phyloP scores from a whole-genome alignment of 495 filamentous ascomycete species.

The Astrocystis sublimbata region DNA sequence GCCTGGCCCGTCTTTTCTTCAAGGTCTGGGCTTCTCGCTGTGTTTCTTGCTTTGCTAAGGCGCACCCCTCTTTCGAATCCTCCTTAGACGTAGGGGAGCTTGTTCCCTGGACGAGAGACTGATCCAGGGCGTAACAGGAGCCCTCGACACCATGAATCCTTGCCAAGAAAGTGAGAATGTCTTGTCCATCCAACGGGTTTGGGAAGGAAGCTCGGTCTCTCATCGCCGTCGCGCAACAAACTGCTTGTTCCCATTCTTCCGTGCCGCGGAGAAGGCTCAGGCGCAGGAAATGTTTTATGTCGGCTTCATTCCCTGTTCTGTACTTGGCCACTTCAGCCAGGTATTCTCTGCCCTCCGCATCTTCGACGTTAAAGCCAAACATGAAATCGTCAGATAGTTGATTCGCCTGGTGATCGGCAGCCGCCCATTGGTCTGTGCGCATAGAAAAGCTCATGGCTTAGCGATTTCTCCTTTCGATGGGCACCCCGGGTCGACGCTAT shows the following conservation, averaged over 20 bases:
- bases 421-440: not conserved
- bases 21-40: not conserved
- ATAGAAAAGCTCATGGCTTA: not conserved
- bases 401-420: not conserved
- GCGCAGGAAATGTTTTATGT: conserved; percentile 25
- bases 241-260: conserved; percentile 39
- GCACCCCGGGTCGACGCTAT: not conserved
- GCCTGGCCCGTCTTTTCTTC: not conserved
- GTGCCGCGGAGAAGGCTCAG: conserved; percentile 30
- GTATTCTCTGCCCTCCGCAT: conserved; percentile 28
- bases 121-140: not conserved
- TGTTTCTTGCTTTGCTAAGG: not conserved
- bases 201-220: conserved; percentile 20
- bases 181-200: conserved; percentile 27
- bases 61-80: conserved; percentile 13
- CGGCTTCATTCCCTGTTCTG: conserved; percentile 24
- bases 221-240: conserved; percentile 32
- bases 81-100: not conserved
- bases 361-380: conserved; percentile 33
- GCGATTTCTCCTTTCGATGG: not conserved
- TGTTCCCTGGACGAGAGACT: not conserved
- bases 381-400: conserved; percentile 22
- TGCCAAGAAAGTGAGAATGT: conserved; percentile 24
- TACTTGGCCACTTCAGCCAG: conserved; percentile 24
- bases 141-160: conserved; percentile 1